Conservation (phyloP, 2,329 filamentous ascomycete genomes). For the Penicillium sp. region DNA sequence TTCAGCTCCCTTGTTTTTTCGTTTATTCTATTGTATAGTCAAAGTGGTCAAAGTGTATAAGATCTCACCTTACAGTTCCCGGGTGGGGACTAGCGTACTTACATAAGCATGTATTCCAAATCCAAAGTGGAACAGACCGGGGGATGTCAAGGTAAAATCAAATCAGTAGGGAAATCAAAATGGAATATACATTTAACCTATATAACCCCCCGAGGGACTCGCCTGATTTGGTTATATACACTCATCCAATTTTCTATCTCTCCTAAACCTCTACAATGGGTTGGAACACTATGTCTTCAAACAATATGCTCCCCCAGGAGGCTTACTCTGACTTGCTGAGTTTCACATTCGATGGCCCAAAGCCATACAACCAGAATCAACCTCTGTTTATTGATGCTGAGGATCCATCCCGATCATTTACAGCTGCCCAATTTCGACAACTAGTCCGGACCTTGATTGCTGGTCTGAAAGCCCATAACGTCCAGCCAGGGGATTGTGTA, state of each 20-base stretch:
- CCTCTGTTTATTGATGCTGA: conserved; percentile 39
- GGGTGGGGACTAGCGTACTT: conserved; percentile 2
- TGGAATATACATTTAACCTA: neutral
- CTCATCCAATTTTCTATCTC: too few relatives aligned
- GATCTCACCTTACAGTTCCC: neutral
- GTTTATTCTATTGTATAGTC: neutral
- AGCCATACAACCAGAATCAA: conserved; percentile 29
- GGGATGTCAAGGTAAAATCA: neutral
- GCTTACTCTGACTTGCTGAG: conserved; percentile 35
- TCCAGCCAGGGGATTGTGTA: conserved; percentile 38
- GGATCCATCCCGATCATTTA: conserved; percentile 32
- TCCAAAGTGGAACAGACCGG: neutral
- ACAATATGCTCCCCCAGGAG: conserved; percentile 6
- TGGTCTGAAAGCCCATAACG: conserved; percentile 33
- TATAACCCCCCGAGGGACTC: neutral
- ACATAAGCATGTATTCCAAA: conserved; percentile 14
- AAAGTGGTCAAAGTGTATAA: too few relatives aligned
- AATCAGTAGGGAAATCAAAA: neutral
- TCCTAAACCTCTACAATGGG: neutral
- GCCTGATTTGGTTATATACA: neutral
- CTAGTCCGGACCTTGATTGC: conserved; percentile 34
- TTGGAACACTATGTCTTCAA: conserved; percentile 8
- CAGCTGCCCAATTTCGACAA: conserved; percentile 27
- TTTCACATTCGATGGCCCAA: conserved; percentile 34
- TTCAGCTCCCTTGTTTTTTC: neutral